These are phyloP conservation scores for Colletotrichum sp. DNA, from an alignment of 2,329 filamentous ascomycete genomes.

Conservation along the genomic window DNA sequence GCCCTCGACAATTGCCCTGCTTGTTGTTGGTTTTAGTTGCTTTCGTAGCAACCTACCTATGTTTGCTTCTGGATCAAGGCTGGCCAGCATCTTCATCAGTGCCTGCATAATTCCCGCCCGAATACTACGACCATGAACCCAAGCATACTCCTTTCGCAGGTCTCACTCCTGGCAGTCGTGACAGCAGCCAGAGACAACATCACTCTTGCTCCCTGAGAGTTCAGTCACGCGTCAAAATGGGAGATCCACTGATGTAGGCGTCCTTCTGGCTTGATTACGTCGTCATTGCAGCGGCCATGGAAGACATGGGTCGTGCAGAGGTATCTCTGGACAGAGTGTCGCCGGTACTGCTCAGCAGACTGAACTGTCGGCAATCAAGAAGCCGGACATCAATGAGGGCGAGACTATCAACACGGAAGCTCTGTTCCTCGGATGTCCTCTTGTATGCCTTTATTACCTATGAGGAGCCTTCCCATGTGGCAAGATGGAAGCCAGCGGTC, in stretches of 20 bases:
- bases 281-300: fast-evolving
- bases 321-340: neutral
- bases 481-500: too few relatives aligned
- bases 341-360: neutral
- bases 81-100: neutral
- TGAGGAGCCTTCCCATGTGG: too few relatives aligned
- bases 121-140: neutral
- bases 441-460: too few relatives aligned
- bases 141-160: neutral
- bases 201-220: neutral
- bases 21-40: neutral
- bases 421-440: too few relatives aligned
- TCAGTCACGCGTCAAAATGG: neutral
- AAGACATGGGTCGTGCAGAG: neutral
- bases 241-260: neutral
- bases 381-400: neutral
- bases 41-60: neutral
- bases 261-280: neutral
- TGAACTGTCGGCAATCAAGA: neutral
- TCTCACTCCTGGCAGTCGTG: neutral
- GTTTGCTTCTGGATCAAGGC: neutral
- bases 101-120: neutral
- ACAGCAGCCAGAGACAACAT: neutral
- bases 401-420: neutral
- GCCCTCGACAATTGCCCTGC: neutral